Conservation (phyloP, 208 protist genomes). For the Willaertia magna region DNA sequence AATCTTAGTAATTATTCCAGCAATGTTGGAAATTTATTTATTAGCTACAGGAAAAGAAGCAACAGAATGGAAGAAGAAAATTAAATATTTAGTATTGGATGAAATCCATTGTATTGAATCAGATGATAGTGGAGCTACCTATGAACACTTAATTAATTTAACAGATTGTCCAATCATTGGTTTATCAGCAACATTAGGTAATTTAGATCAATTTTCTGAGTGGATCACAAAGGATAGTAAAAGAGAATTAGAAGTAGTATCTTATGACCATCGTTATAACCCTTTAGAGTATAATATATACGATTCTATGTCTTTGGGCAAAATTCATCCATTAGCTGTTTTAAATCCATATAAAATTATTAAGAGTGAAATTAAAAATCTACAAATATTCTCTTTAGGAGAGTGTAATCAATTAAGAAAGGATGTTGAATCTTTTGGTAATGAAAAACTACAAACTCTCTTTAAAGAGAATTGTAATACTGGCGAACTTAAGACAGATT, state of each 20-base stretch:
- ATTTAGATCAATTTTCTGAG: neutral
- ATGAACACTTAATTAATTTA: neutral
- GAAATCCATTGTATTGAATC: neutral
- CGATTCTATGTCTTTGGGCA: too few species aligned
- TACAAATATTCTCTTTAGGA: too few species aligned
- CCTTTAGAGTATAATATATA: too few species aligned
- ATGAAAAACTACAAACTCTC: too few species aligned
- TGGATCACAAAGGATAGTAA: neutral
- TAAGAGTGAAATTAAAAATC: too few species aligned
- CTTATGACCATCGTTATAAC: too few species aligned
- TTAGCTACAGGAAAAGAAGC: neutral
- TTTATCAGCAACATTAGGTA: slow-evolving; percentile 9
- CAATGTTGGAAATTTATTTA: neutral
- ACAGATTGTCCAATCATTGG: slow-evolving; percentile 10
- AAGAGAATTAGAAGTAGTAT: neutral
- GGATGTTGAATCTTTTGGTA: too few species aligned
- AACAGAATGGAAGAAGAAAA: neutral
- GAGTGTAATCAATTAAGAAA: too few species aligned
- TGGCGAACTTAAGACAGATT: too few species aligned
- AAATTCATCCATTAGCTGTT: too few species aligned
- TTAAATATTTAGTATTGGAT: slow-evolving; percentile 1
- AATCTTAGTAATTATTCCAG: neutral
- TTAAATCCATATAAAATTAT: too few species aligned
- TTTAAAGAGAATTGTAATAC: too few species aligned
- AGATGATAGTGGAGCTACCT: neutral